phyloP scores from a whole-genome alignment of 1,284 basidiomycete genomes.

The Cystobasidiaceae sp. region DNA sequence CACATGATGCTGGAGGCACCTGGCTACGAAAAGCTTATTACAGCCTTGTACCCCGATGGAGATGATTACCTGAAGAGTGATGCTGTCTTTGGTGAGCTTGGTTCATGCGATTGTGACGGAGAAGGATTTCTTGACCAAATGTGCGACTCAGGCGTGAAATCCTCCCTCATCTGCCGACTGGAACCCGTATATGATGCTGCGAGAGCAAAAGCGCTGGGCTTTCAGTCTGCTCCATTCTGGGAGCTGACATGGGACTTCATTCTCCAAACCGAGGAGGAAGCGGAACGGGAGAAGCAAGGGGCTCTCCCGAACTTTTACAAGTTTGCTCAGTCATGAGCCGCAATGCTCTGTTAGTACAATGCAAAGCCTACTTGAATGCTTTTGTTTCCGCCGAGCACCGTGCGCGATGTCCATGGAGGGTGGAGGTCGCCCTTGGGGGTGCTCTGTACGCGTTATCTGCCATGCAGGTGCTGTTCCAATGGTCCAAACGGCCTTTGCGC shows the following conservation, averaged over 20 bases:
- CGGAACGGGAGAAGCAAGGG: slow-evolving; percentile 36
- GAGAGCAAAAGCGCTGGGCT: slow-evolving; percentile 58
- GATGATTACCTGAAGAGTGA: slow-evolving; percentile 53
- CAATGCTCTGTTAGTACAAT: no score
- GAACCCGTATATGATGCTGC: slow-evolving; percentile 50
- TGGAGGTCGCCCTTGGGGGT: no score
- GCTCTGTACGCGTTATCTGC: no score
- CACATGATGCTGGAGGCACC: slow-evolving; percentile 66
- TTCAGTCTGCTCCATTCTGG: slow-evolving; percentile 57
- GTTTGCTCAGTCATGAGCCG: not conserved
- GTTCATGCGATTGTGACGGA: not conserved
- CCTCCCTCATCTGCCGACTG: slow-evolving; percentile 37
- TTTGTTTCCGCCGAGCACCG: no score
- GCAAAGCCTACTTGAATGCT: no score
- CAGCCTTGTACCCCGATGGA: slow-evolving; percentile 67
- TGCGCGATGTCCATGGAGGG: no score
- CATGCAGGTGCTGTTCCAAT: no score
- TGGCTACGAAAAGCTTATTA: slow-evolving; percentile 66
- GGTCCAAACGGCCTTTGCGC: no score
- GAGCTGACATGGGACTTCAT: slow-evolving; percentile 60
- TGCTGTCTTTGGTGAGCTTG: slow-evolving; percentile 64
- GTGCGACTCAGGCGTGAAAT: slow-evolving; percentile 50
- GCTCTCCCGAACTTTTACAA: slow-evolving; percentile 36
- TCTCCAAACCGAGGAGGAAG: slow-evolving; percentile 45
- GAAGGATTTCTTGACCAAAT: not conserved